A percentile compares a stretch with the other conserved stretches of the same genome.
Conservation (phyloP, 1,284 basidiomycete genomes). For the Cutaneotrichosporon sp. region DNA sequence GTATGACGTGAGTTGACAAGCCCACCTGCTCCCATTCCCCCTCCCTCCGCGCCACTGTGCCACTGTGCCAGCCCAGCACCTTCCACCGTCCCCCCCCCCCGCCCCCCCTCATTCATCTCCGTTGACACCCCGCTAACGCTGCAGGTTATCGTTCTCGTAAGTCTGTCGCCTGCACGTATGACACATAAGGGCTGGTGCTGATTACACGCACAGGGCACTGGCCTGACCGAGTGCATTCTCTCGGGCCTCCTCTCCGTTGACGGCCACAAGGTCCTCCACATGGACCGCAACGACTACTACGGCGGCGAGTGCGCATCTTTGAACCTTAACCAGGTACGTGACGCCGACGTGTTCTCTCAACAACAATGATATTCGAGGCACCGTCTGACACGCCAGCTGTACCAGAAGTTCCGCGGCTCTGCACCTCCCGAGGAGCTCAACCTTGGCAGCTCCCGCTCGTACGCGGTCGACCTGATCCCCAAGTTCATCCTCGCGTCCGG, state of each 20-base stretch:
- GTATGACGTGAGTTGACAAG: conserved; percentile 46
- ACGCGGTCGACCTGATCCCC: conserved; percentile 87
- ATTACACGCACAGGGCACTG: conserved; percentile 61
- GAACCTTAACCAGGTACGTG: conserved; percentile 86
- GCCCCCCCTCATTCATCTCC: neutral
- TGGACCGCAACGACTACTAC: conserved; percentile 99
- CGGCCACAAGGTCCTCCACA: conserved; percentile 99
- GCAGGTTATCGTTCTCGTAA: conserved; percentile 76
- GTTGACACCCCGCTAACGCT: neutral
- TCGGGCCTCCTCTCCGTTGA: conserved; percentile 95
- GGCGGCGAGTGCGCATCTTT: conserved; percentile 96
- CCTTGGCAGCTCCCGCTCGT: conserved; percentile 89
- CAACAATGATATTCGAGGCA: too few relatives aligned
- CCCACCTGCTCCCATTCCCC: neutral
- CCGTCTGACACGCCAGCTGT: conserved; percentile 65
- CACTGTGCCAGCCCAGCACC: too few relatives aligned
- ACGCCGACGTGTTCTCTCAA: neutral
- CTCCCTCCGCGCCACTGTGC: too few relatives aligned
- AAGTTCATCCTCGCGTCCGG: conserved; percentile 99
- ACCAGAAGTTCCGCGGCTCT: conserved; percentile 76
- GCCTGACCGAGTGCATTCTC: conserved; percentile 96
- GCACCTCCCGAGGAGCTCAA: conserved; percentile 59
- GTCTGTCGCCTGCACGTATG: conserved; percentile 9
- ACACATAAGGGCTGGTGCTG: neutral
- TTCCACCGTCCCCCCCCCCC: neutral